Percentiles rank a stretch among this genome's conserved stretches.
Evolutionary conservation across 2,329 filamentous ascomycete genomes (phyloP).

Genomic region (Septoria petroselini): DNA sequence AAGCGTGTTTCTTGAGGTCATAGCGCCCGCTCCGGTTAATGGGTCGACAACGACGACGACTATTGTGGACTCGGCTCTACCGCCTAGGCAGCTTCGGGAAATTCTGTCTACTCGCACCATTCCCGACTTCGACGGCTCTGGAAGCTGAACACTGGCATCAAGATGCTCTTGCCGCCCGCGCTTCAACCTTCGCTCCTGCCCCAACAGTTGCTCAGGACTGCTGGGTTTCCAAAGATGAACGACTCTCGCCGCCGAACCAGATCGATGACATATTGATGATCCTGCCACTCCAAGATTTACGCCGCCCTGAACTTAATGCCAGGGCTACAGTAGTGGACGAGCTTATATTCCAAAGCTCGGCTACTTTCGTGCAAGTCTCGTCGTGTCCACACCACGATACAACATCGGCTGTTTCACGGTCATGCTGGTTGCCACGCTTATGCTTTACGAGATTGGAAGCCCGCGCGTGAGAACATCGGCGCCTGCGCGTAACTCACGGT

Average conservation of each 20-base stretch:
- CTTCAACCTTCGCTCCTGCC: background rate
- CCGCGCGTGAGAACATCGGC: slow-evolving; percentile 18
- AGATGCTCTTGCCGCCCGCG: background rate
- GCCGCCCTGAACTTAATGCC: slow-evolving; percentile 7
- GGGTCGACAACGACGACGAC: background rate
- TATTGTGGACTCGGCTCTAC: background rate
- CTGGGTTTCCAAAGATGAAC: background rate
- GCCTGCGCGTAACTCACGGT: slow-evolving; percentile 5
- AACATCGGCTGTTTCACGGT: slow-evolving; percentile 16
- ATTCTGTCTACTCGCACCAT: too few species aligned
- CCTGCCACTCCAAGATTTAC: slow-evolving; percentile 4
- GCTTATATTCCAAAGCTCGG: slow-evolving; percentile 16
- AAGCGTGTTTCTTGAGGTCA: slow-evolving; percentile 7
- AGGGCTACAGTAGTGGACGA: slow-evolving; percentile 11
- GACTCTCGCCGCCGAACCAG: background rate
- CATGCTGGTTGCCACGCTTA: slow-evolving; percentile 12
- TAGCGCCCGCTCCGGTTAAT: slow-evolving; percentile 1
- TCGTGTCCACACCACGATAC: slow-evolving; percentile 18
- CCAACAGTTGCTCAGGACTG: background rate
- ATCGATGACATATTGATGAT: slow-evolving; percentile 3
- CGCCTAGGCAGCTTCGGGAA: background rate
- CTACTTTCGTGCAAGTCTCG: slow-evolving; percentile 11
- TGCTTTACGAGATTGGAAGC: slow-evolving; percentile 8
- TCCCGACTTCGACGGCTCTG: too few species aligned
- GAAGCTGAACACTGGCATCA: too few species aligned